phyloP scores from a whole-genome alignment of 345 rosid genomes.

The Gossypium anomalum region DNA sequence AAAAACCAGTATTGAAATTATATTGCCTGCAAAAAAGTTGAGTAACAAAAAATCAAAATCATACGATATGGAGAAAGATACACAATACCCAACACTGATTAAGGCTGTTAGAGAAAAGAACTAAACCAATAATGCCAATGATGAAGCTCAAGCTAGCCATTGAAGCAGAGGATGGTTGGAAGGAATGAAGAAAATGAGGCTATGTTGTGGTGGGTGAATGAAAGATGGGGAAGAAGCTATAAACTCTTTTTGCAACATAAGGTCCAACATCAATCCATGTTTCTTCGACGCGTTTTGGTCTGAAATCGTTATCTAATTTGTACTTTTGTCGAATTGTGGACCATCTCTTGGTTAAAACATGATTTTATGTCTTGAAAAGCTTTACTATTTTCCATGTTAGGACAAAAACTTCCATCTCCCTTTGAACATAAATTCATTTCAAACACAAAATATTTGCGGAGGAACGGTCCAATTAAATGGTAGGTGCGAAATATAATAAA shows the following conservation, averaged over 20 bases:
- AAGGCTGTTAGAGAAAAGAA: neutral
- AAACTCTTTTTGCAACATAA: neutral
- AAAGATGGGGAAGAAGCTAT: neutral
- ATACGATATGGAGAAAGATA: neutral
- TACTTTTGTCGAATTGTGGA: neutral
- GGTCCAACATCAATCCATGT: neutral
- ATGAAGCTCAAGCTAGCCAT: slow-evolving; percentile 44
- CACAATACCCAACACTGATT: neutral
- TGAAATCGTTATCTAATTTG: neutral
- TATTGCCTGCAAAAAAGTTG: slow-evolving; percentile 37
- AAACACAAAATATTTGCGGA: neutral
- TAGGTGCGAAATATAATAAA: neutral
- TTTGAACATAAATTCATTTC: neutral
- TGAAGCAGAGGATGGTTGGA: neutral
- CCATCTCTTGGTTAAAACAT: neutral
- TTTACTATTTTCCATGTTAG: neutral
- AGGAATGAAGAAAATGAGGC: neutral
- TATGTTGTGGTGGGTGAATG: neutral
- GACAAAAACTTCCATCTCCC: neutral
- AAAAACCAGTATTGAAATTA: slow-evolving; percentile 48
- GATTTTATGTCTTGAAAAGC: neutral
- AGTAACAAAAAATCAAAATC: neutral
- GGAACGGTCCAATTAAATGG: neutral
- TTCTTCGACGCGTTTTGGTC: neutral
- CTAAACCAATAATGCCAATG: slow-evolving; percentile 47